Conservation (phyloP, 2,329 filamentous ascomycete genomes). For the Akanthomyces lecanii region DNA sequence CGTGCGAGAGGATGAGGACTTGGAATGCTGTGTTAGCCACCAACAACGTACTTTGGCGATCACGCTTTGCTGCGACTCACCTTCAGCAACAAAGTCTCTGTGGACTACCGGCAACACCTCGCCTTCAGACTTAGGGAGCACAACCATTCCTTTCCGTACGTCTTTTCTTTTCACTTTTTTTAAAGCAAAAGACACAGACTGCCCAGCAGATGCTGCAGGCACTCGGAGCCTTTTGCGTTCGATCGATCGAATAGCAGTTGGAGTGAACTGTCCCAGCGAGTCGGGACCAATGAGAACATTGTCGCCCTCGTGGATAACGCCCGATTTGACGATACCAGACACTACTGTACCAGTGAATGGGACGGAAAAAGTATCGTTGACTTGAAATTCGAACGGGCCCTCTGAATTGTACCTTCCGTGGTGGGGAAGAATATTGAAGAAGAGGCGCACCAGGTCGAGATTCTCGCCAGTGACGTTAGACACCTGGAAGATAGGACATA, state of each 20-base stretch:
- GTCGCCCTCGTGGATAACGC: slow-evolving; percentile 87
- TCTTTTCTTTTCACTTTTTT: slow-evolving; percentile 86
- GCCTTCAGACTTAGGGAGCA: slow-evolving; percentile 76
- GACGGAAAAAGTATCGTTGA: slow-evolving; percentile 97
- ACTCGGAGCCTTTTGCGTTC: slow-evolving; percentile 91
- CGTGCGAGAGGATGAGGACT: slow-evolving; percentile 92
- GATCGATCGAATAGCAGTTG: slow-evolving; percentile 84
- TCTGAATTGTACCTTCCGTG: slow-evolving; percentile 88
- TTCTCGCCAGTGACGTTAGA: slow-evolving; percentile 95
- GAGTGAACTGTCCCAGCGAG: slow-evolving; percentile 81
- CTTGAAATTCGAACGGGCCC: slow-evolving; percentile 86
- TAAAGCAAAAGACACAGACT: slow-evolving; percentile 87
- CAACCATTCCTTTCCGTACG: slow-evolving; percentile 96
- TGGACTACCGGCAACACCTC: slow-evolving; percentile 66
- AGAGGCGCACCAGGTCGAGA: slow-evolving; percentile 83
- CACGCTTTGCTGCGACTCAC: slow-evolving; percentile 37
- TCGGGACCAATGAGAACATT: slow-evolving; percentile 85
- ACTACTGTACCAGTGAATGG: slow-evolving; percentile 96
- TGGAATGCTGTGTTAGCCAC: background rate
- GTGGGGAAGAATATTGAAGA: slow-evolving; percentile 91
- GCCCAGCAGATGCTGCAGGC: slow-evolving; percentile 81
- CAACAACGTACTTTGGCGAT: background rate
- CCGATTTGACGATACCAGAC: slow-evolving; percentile 84
- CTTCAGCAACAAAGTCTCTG: slow-evolving; percentile 73
- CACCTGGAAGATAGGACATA: slow-evolving; percentile 96